Conservation (phyloP, 495 filamentous ascomycete genomes). For the Penicillium subrubescens region DNA sequence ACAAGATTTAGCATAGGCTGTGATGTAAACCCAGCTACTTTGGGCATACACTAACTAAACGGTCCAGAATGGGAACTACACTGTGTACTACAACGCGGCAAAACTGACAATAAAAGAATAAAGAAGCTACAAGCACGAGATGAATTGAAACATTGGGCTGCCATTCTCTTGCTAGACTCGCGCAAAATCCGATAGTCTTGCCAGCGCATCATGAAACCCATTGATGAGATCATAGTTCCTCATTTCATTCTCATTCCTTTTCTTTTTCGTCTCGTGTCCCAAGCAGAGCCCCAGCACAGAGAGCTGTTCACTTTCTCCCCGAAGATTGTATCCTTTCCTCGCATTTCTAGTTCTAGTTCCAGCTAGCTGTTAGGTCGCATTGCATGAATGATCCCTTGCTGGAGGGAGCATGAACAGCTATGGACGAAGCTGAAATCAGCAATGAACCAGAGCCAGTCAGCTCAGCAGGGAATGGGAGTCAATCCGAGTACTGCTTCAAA, state of each 20-base stretch:
- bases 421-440: not conserved
- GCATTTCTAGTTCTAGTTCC: not conserved
- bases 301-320: not conserved
- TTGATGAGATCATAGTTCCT: slow-evolving; percentile 3
- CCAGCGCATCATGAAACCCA: slow-evolving; percentile 4
- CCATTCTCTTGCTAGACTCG: not conserved
- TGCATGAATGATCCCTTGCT: slow-evolving; percentile 35
- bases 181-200: not conserved
- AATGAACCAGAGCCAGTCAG: not conserved
- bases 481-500: not conserved
- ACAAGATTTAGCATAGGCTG: not conserved
- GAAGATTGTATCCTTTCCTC: not conserved
- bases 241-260: not conserved
- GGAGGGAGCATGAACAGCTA: slow-evolving; percentile 6
- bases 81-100: not conserved
- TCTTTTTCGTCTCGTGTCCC: not conserved
- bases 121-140: not conserved
- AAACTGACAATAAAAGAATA: not conserved
- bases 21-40: not conserved
- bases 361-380: slow-evolving; percentile 32
- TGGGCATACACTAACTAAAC: not conserved
- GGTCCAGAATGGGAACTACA: not conserved
- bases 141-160: not conserved
- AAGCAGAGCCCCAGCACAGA: not conserved
- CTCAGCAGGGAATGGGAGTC: not conserved